phyloP scores from a whole-genome alignment of 2,329 filamentous ascomycete species.

The Clonostachys chloroleuca region DNA sequence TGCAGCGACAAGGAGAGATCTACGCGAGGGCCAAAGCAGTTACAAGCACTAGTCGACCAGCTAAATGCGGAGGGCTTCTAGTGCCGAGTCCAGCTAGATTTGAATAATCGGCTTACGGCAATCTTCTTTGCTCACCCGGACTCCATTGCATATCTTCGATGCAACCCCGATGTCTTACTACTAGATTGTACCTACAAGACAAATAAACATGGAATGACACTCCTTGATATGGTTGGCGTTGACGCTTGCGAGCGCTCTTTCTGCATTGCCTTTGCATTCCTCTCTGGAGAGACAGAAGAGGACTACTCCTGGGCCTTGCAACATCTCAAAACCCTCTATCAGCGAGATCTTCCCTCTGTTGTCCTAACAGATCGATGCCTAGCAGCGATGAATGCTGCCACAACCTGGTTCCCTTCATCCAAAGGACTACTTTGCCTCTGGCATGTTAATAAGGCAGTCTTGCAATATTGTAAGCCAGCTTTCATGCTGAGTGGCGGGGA shows the following conservation, averaged over 20 bases:
- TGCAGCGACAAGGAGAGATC: conserved; percentile 4
- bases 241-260: conserved; percentile 10
- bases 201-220: conserved; percentile 11
- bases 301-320: conserved; percentile 12
- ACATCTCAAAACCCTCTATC: conserved; percentile 8
- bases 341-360: conserved; percentile 4
- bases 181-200: conserved; percentile 14
- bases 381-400: conserved; percentile 5
- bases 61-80: conserved; percentile 11
- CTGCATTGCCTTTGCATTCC: conserved; percentile 13
- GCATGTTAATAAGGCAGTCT: conserved; percentile 10
- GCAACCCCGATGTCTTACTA: conserved; percentile 10
- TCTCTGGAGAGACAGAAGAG: conserved; percentile 7
- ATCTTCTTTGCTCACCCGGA: conserved; percentile 14
- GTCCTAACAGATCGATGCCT: conserved; percentile 10
- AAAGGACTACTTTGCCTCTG: conserved; percentile 7
- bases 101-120: conserved; percentile 7
- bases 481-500: background rate
- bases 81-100: conserved; percentile 7
- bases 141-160: conserved; percentile 10
- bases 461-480: conserved; percentile 3
- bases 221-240: conserved; percentile 12
- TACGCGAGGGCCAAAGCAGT: conserved; percentile 8
- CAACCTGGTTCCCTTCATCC: conserved; percentile 4
- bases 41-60: conserved; percentile 11